Base-by-base conservation (phyloP, 345 rosid genomes). In the Eucalyptus viminalis region DNA sequence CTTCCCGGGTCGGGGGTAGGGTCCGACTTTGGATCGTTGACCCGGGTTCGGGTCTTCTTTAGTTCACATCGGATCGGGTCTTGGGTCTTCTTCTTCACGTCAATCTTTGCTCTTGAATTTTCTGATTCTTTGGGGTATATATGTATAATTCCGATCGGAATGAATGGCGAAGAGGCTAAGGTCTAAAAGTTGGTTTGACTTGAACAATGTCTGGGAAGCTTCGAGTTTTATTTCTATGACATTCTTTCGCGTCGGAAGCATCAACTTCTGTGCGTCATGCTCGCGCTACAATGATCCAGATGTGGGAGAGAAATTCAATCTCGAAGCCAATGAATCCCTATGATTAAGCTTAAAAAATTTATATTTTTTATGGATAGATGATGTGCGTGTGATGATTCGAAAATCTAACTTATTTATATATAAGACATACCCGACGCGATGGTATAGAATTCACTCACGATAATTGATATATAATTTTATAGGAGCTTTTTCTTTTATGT, bases 341-440 rank as follows among this genome's bases (percentile, higher is more conserved):
- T 7, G 37, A 65, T 27, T n/a, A 14, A 65, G 72, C 37, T 29
- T 14, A 29, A 3, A 14, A 4, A 14, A 29, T 53, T 53, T 53
- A 53, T 3, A 0, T 19, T 53, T 53, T 53, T 53, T 21, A 53
- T 27, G 31, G 31, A 27, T 14, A 6, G 14, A 60, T 60, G 1
- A 60, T 2, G 1, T 3, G 67, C 2, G 1, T 12, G n/a, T 6
- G 67, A 6, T 0, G 67, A 5, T 27, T 6, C 4, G 2, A 60
- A 12, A 27, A 27, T 27, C 14, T 25, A 25, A 6, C n/a, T 27
- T 12, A 27, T 60, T 12, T 27, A 60, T 60, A 60, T 29, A 27
- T 25, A 60, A 6, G 7, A 60, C 2, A 29, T 31, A 6, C 6
- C 31, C 16, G 0, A 27, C 0, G 4, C 0, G 4, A 25, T 27